Base-by-base conservation (phyloP, 805 yeast genomes). In the Metschnikowia peoriensis region DNA sequence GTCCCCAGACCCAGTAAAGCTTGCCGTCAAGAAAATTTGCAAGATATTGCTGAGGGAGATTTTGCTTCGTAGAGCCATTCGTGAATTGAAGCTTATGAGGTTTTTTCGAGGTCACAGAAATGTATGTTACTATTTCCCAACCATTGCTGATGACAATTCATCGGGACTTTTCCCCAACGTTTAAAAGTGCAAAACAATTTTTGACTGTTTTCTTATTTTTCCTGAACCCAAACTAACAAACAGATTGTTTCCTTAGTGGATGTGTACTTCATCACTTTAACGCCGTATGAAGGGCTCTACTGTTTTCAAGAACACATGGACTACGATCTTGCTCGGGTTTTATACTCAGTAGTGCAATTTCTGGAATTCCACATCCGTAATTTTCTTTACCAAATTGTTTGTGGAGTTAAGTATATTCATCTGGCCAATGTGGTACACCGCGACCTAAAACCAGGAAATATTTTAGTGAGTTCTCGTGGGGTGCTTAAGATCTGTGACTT, bases 401-500 rank as follows among this genome's bases (percentile, higher is more conserved):
- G 96, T 68, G 98, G 96, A 0, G 70, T 92, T 43, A 88, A 89
- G 64, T 92, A 89, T 63, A 86, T 92, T 47, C 98, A 92, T 68
- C 84, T 94, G 6, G 97, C 97, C 1, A 91, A 89, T 59, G 96
- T 92, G 9, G 86, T 92, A 50, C 98, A 92, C 66, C 77, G 98
- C 51, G 98, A 92, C 66, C 78, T 92, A 56, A 92, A 92, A 68
- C 97, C 97, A 0, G 96, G 96, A 0, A 92, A 92, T 66, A 85
- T 92, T 4, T 73, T 92, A 51, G 88, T 91, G 16, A 83, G 89
- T 6, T 67, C 82, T 1, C 84, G 83, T 50, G 97, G 98, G 0
- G 73, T 69, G 5, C 70, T 92, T 46, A 92, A 92, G 64, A 89
- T 92, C 15, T 90, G 97, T 69, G 98, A 92, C 70, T 92, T 92